Percentiles rank a stretch among this genome's conserved stretches.
Conservation (phyloP, 805 yeast genomes). For the Starmerella tilneyi region DNA sequence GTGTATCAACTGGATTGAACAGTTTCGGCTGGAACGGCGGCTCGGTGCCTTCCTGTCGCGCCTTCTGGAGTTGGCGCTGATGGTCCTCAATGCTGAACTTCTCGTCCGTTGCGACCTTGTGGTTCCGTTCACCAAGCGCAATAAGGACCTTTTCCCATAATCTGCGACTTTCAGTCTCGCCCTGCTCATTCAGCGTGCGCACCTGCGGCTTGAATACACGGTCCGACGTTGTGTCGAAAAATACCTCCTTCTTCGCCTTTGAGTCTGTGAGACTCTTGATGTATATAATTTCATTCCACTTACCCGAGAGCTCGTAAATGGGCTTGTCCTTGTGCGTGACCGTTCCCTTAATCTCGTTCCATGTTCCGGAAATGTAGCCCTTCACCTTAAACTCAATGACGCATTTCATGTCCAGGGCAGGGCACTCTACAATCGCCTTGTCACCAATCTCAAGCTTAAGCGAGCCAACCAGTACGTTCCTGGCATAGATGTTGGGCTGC, state of each 20-base stretch:
- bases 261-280: constrained; percentile 44
- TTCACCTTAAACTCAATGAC: constrained; percentile 91
- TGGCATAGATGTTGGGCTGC: constrained; percentile 93
- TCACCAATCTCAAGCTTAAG: constrained; percentile 89
- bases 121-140: constrained; percentile 73
- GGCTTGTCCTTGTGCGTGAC: constrained; percentile 49
- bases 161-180: constrained; percentile 65
- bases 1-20: constrained; percentile 44
- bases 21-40: constrained; percentile 58
- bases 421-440: constrained; percentile 66
- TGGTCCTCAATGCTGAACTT: constrained; percentile 75
- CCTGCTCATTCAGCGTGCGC: constrained; percentile 71
- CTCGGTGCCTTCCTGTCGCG: constrained; percentile 66
- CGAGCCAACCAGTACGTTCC: constrained; percentile 86
- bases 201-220: constrained; percentile 52
- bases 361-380: constrained; percentile 86
- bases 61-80: constrained; percentile 68
- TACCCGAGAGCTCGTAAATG: constrained; percentile 64
- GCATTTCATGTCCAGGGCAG: constrained; percentile 47
- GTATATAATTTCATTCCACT: constrained; percentile 83
- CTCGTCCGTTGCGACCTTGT: constrained; percentile 74
- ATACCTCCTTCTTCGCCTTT: constrained; percentile 39
- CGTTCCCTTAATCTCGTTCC: constrained; percentile 75
- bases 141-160: constrained; percentile 75
- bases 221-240: constrained; percentile 41